Evolutionary conservation across 768 basidiomycete species (phyloP).

Genomic region (Suillus subluteus): DNA sequence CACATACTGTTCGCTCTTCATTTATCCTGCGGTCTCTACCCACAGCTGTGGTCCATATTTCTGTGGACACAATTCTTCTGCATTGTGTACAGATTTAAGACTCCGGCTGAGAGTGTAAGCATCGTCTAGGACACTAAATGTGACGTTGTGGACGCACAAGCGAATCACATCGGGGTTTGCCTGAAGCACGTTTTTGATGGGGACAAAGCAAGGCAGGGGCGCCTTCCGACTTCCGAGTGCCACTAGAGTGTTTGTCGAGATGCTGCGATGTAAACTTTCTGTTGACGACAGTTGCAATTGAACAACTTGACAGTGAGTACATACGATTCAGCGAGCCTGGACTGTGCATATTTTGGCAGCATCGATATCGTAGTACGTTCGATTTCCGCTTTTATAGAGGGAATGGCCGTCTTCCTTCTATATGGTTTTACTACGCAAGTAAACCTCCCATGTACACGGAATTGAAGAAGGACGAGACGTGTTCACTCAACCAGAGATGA

Average conservation of each 20-base stretch:
- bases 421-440: not conserved
- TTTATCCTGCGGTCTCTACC: not conserved
- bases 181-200: conserved; percentile 9
- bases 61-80: not conserved
- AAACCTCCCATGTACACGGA: not conserved
- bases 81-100: conserved; percentile 5
- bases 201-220: conserved; percentile 1
- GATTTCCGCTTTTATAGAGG: not conserved
- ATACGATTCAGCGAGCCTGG: not conserved
- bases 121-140: not conserved
- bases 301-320: not conserved
- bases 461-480: conserved; percentile 8
- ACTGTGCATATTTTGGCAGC: not conserved
- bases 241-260: not conserved
- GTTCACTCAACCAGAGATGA: conserved; percentile 44
- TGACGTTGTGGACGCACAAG: not conserved
- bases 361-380: not conserved
- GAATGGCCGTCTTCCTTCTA: not conserved
- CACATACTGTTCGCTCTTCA: not conserved
- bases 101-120: not conserved
- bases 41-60: not conserved
- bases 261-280: not conserved
- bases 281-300: not conserved
- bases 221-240: not conserved
- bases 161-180: conserved; percentile 1